Evolutionary conservation across 108 stramenopile genomes (phyloP), one percentile per base, ranked within the genome.

Genomic region (Skeletonema menzelii): DNA sequence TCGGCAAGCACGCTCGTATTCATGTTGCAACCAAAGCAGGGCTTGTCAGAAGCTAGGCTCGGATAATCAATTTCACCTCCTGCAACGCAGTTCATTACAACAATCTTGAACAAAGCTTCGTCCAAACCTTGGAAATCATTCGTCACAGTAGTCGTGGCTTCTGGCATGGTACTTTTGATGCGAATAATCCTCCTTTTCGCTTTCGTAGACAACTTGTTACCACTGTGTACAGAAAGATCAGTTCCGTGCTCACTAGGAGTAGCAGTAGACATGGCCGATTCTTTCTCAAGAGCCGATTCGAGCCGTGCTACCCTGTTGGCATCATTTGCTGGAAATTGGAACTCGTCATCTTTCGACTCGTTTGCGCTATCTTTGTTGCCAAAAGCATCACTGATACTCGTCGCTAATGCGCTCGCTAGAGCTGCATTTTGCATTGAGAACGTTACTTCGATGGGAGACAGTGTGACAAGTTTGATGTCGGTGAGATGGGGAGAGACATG

Each of bases 111-210:
- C 35, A 95, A 69, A 11, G 94, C 87, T 53, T 93, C 90, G 65
- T 95, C 94, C 6, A 95, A 65, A 0, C 91, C 91, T 68, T 95
- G 91, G 15, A 95, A 78, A 69, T 95, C 94, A 69, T 95, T 95
- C 44, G 89, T 84, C 28, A 93, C 60, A 59, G 91, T 87, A 8
- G 90, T 24, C 17, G 62, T 81, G 3, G 87, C 76, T 73, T 87
- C 69, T 27, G 91, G 88, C 53, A 91, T 70, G 7, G 92, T 95
- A 22, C 88, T 19, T 37, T 86, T 87, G 2, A 90, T 40, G 38
- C 67, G 72, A 73, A 77, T 66, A 56, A 59, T 38, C 15, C 71
- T 65, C 26, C 53, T 56, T 55, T 59, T 72, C 20, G 40, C 24
- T 8, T 49, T 32, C 12, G 62, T 78, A 56, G 59, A 31, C 58